phyloP scores from a whole-genome alignment of 306 rosid species.

The Trichosanthes cucumerina region DNA sequence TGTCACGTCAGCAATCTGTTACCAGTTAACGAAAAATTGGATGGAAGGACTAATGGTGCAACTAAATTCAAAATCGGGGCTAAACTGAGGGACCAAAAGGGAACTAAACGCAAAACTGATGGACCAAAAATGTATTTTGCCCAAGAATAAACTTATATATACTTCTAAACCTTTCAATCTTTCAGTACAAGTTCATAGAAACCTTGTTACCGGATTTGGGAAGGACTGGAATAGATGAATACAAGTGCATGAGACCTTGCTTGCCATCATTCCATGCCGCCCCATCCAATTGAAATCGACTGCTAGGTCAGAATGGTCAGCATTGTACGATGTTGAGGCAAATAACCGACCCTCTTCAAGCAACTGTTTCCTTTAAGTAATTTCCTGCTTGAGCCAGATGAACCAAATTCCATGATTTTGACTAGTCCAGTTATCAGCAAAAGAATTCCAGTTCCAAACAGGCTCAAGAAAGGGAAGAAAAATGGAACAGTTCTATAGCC shows the following conservation, averaged over 20 bases:
- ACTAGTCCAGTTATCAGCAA: background rate
- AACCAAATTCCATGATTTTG: background rate
- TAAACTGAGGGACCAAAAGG: too few relatives aligned
- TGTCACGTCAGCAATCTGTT: too few relatives aligned
- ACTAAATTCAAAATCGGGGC: too few relatives aligned
- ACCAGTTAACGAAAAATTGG: too few relatives aligned
- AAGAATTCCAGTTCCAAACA: background rate
- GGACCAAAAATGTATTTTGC: too few relatives aligned
- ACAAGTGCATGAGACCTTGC: background rate
- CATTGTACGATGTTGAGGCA: background rate
- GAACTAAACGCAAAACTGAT: too few relatives aligned
- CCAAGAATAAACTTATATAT: background rate
- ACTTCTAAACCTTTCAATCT: background rate
- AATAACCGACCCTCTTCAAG: background rate
- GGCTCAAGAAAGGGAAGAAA: background rate
- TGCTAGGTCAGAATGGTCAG: background rate
- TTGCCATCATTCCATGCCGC: background rate
- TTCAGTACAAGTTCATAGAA: background rate
- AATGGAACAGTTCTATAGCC: background rate
- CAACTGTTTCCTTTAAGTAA: background rate
- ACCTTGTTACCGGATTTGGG: background rate
- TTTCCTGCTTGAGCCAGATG: background rate
- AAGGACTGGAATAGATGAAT: background rate
- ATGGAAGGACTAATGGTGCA: too few relatives aligned
- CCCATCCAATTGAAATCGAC: background rate